Evolutionary conservation across 768 basidiomycete genomes (phyloP).

Genomic region (Nidularia pulvinata): DNA sequence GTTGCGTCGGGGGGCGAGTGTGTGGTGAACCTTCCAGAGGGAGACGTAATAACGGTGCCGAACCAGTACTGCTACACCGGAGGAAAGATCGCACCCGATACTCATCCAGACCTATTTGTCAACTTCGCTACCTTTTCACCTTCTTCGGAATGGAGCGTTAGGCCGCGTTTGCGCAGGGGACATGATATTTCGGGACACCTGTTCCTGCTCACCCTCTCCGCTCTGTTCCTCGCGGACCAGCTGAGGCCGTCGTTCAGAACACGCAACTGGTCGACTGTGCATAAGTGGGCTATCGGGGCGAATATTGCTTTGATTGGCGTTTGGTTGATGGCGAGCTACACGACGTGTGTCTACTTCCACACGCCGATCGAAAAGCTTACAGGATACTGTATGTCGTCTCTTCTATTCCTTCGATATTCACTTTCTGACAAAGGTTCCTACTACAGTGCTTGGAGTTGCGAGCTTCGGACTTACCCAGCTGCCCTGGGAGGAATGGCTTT

Average conservation of each 20-base stretch:
- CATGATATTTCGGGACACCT: conserved; percentile 96
- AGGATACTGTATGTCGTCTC: conserved; percentile 68
- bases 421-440: not conserved
- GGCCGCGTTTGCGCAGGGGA: conserved; percentile 72
- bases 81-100: conserved; percentile 48
- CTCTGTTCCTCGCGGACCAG: conserved; percentile 80
- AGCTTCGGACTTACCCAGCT: conserved; percentile 20
- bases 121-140: conserved; percentile 20
- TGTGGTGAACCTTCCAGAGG: conserved; percentile 59
- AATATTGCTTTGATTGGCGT: conserved; percentile 50
- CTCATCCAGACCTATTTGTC: conserved; percentile 65
- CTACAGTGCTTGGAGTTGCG: conserved; percentile 23
- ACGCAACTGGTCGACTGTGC: conserved; percentile 35
- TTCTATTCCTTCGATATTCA: not conserved
- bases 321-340: conserved; percentile 75
- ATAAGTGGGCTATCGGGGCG: conserved; percentile 44
- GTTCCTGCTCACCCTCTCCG: conserved; percentile 82
- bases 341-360: conserved; percentile 93
- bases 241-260: conserved; percentile 52
- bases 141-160: conserved; percentile 38
- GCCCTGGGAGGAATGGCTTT: not conserved
- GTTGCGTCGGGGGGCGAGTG: conserved; percentile 77
- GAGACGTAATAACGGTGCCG: conserved; percentile 53
- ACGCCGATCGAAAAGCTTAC: conserved; percentile 84
- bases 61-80: conserved; percentile 53